Evolutionary conservation across 257 asterid species (phyloP).

Genomic region (Orobanche coerulescens): DNA sequence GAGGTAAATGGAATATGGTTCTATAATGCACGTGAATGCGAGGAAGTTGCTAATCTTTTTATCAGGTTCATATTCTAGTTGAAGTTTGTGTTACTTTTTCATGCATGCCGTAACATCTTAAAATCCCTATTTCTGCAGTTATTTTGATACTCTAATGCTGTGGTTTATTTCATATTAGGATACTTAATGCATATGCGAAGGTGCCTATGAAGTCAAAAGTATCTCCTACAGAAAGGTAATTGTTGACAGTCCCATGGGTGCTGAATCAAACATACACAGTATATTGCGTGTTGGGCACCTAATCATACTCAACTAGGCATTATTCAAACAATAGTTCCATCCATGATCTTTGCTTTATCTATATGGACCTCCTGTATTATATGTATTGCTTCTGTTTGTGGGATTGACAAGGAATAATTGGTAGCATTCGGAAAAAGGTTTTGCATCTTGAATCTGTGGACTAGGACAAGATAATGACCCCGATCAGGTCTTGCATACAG

Average conservation of each 20-base stretch:
- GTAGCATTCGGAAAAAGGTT: background rate
- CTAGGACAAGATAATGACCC: background rate
- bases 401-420: too few species aligned
- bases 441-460: conserved; percentile 3
- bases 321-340: background rate
- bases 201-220: conserved; percentile 62
- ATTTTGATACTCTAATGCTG: background rate
- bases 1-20: conserved; percentile 98
- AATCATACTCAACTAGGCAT: background rate
- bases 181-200: conserved; percentile 65
- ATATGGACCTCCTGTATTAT: background rate
- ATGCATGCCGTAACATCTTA: background rate
- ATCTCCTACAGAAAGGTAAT: conserved; percentile 58
- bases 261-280: background rate
- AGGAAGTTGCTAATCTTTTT: conserved; percentile 72
- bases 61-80: conserved; percentile 42
- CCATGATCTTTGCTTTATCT: background rate
- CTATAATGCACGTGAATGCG: conserved; percentile 72
- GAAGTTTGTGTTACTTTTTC: conserved; percentile 2
- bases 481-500: background rate
- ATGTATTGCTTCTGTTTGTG: too few species aligned
- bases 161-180: conserved; percentile 41
- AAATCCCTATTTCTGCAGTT: background rate
- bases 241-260: background rate
- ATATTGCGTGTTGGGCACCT: background rate